Evolutionary conservation across 1,139 yeast genomes (phyloP).

Genomic region (Hansenula sp.): DNA sequence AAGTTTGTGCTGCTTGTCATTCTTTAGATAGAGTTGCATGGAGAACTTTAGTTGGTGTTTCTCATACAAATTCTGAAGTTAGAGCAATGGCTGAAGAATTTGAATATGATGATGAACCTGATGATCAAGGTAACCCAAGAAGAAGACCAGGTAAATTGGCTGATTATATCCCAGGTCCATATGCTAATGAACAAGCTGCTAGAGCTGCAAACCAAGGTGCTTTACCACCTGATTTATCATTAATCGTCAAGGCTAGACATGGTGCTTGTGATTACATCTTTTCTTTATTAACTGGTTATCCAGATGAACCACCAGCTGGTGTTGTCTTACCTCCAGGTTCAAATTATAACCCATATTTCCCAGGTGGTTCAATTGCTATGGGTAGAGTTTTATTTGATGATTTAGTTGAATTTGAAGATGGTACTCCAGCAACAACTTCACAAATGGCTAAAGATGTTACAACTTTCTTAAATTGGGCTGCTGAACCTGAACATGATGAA

Average conservation of each 20-base stretch:
- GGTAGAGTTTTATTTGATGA: constrained; percentile 97
- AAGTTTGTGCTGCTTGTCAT: constrained; percentile 99
- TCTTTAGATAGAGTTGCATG: constrained; percentile 96
- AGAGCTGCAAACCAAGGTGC: constrained; percentile 99
- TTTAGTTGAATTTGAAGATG: constrained; percentile 96
- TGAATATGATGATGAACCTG: constrained; percentile 98
- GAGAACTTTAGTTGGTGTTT: constrained; percentile 97
- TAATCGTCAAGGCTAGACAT: constrained; percentile 98
- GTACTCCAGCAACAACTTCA: constrained; percentile 96
- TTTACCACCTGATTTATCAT: constrained; percentile 94
- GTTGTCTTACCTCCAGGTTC: constrained; percentile 87
- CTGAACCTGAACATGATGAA: constrained; percentile 98
- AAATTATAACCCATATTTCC: constrained; percentile 99
- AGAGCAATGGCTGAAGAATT: constrained; percentile 93
- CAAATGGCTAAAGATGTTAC: constrained; percentile 99
- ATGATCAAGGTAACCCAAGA: constrained; percentile 98
- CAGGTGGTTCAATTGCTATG: constrained; percentile 99
- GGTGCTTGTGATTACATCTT: constrained; percentile 97
- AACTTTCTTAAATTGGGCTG: constrained; percentile 95
- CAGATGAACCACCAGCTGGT: constrained; percentile 99
- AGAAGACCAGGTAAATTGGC: constrained; percentile 98
- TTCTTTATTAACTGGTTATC: constrained; percentile 94
- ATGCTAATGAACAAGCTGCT: constrained; percentile 97
- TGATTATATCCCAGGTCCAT: constrained; percentile 92
- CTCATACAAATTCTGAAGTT: constrained; percentile 88